Percentiles rank a stretch among this genome's conserved stretches.
These are phyloP conservation scores for Cicer yamashitae DNA, from an alignment of 306 rosid genomes.

Conservation along the genomic window DNA sequence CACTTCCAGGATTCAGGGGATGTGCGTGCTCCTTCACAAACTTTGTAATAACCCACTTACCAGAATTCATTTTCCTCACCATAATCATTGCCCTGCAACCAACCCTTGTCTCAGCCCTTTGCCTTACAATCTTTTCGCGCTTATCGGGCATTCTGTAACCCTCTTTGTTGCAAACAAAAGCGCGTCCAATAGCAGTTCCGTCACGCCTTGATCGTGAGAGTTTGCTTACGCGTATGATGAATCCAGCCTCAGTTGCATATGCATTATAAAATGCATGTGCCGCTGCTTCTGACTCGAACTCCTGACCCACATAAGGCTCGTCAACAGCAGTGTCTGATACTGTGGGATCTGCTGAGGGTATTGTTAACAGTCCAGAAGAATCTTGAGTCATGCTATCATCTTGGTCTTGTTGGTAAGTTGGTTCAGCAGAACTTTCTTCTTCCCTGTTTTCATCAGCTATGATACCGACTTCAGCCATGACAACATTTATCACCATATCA, in stretches of 20 bases:
- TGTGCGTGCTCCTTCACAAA: constrained; percentile 90
- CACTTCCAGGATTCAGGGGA: constrained; percentile 79
- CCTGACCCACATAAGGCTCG: constrained; percentile 93
- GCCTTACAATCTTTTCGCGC: constrained; percentile 95
- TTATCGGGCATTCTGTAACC: constrained; percentile 95
- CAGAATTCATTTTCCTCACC: constrained; percentile 84
- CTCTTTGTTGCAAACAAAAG: constrained; percentile 97
- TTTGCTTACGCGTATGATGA: constrained; percentile 91
- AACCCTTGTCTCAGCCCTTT: constrained; percentile 95
- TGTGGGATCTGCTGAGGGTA: constrained; percentile 59
- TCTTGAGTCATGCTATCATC: constrained; percentile 58
- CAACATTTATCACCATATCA: constrained; percentile 58
- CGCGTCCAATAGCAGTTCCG: constrained; percentile 92
- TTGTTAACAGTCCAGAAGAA: constrained; percentile 57
- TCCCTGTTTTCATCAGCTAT: constrained; percentile 66
- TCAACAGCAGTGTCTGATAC: constrained; percentile 58
- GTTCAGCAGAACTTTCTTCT: constrained; percentile 70
- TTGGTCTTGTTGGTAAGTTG: constrained; percentile 57
- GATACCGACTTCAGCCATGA: constrained; percentile 50
- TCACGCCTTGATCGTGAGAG: constrained; percentile 96
- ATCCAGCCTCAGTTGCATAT: constrained; percentile 82
- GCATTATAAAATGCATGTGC: constrained; percentile 94
- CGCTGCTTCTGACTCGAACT: constrained; percentile 87
- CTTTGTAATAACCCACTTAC: constrained; percentile 89
- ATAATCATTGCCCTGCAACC: constrained; percentile 96